phyloP scores from a whole-genome alignment of 331 rosid species.

The Acacia concinna region DNA sequence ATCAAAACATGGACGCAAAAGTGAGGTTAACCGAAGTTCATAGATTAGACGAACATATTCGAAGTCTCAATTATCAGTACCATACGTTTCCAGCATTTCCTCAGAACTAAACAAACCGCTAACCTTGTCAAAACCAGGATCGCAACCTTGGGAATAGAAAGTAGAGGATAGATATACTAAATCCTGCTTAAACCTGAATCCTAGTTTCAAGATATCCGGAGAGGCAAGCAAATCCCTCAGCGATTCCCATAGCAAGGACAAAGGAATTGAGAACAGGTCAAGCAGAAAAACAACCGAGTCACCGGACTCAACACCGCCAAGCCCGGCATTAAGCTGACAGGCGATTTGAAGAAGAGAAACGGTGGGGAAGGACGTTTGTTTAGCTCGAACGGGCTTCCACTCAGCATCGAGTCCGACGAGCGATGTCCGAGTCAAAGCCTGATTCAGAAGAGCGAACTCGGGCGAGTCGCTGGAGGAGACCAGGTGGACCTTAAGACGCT shows the following conservation, averaged over 20 bases:
- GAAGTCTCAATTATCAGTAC: not conserved
- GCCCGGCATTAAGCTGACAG: constrained; percentile 45
- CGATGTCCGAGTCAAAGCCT: constrained; percentile 50
- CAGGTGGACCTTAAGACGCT: constrained; percentile 43
- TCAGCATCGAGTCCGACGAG: constrained; percentile 87
- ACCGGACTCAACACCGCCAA: constrained; percentile 30
- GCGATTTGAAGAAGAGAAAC: constrained; percentile 88
- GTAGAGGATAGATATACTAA: constrained; percentile 72
- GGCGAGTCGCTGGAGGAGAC: constrained; percentile 64
- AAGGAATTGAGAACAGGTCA: constrained; percentile 65
- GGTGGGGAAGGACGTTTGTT: constrained; percentile 51
- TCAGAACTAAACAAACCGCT: constrained; percentile 32
- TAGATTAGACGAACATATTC: not conserved
- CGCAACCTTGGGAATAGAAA: constrained; percentile 63
- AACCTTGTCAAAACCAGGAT: constrained; percentile 71
- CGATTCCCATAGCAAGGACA: constrained; percentile 57
- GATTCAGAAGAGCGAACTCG: constrained; percentile 62
- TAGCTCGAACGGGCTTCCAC: constrained; percentile 78
- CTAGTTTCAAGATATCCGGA: constrained; percentile 72
- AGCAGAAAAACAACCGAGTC: constrained; percentile 61
- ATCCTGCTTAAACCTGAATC: constrained; percentile 91
- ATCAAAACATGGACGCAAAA: not conserved
- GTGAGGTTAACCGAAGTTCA: not conserved
- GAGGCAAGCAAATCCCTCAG: constrained; percentile 56
- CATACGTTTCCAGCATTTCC: constrained; percentile 24